Evolutionary conservation across 2,329 filamentous ascomycete genomes (phyloP).

Genomic region (Geosmithia putterillii): DNA sequence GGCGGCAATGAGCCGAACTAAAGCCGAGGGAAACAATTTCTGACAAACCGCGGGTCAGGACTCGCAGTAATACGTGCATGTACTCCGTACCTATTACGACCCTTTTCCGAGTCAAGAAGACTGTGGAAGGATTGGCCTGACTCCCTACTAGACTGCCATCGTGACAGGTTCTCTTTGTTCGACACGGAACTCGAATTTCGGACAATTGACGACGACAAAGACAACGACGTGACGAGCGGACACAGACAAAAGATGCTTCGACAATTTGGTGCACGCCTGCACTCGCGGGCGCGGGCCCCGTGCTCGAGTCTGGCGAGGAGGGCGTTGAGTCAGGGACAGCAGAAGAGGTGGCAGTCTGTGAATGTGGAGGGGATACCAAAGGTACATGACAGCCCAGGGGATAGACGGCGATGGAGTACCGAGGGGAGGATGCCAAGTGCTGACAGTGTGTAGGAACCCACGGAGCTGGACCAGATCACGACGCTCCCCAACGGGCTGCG

Average conservation of each 20-base stretch:
- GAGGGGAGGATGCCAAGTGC: too few relatives aligned
- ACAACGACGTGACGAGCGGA: not conserved
- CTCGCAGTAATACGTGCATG: too few relatives aligned
- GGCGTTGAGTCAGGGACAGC: constrained; percentile 9
- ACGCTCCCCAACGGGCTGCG: constrained; percentile 85
- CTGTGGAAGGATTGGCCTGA: too few relatives aligned
- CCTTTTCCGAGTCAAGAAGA: too few relatives aligned
- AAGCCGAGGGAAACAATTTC: too few relatives aligned
- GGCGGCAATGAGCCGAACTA: too few relatives aligned
- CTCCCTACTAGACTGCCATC: too few relatives aligned
- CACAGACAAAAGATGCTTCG: constrained; percentile 17
- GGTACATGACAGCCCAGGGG: constrained; percentile 12
- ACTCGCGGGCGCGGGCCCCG: constrained; percentile 11
- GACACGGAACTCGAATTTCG: too few relatives aligned
- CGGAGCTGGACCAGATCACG: constrained; percentile 77
- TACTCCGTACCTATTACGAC: too few relatives aligned
- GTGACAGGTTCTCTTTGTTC: too few relatives aligned
- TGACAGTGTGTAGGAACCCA: constrained; percentile 45
- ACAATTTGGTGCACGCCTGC: constrained; percentile 19
- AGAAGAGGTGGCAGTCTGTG: constrained; percentile 16
- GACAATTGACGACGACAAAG: not conserved
- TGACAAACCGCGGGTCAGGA: too few relatives aligned
- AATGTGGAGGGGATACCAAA: constrained; percentile 22
- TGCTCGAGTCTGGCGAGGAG: constrained; percentile 11
- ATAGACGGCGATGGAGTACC: too few relatives aligned